phyloP scores from a whole-genome alignment of 257 asterid genomes.

The Lycium barbarum region DNA sequence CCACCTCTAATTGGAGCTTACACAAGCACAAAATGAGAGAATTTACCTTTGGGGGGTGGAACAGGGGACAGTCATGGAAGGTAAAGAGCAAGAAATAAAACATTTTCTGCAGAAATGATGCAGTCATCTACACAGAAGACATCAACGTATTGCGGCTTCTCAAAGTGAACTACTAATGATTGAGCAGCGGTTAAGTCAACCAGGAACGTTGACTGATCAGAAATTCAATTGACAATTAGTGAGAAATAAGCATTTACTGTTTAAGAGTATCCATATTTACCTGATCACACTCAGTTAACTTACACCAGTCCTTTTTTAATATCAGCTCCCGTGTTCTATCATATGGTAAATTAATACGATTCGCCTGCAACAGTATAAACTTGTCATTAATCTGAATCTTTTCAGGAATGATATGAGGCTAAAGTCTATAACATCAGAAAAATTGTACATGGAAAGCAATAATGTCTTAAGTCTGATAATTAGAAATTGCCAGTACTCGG shows the following conservation, averaged over 20 bases:
- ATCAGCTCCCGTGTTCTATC: slow-evolving; percentile 73
- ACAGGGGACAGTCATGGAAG: not conserved
- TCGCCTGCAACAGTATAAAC: slow-evolving; percentile 63
- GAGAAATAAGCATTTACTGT: slow-evolving; percentile 8
- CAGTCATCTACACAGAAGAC: not conserved
- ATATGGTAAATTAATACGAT: slow-evolving; percentile 81
- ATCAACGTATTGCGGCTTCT: slow-evolving; percentile 1
- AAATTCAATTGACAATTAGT: not conserved
- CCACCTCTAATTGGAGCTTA: not conserved
- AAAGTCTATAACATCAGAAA: slow-evolving; percentile 9
- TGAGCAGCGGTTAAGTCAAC: slow-evolving; percentile 5
- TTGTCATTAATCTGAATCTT: not conserved
- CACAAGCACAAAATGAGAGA: slow-evolving; percentile 26
- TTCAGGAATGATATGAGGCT: not conserved
- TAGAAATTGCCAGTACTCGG: not conserved
- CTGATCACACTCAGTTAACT: slow-evolving; percentile 76
- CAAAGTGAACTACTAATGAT: not conserved
- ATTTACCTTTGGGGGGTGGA: slow-evolving; percentile 15
- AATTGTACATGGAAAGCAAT: not conserved
- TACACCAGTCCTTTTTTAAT: slow-evolving; percentile 71
- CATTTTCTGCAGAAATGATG: slow-evolving; percentile 7
- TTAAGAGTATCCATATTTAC: slow-evolving; percentile 41
- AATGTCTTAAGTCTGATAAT: not conserved
- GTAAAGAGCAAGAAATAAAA: not conserved
- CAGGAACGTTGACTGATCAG: slow-evolving; percentile 25